Conservation (phyloP, 2,329 filamentous ascomycete genomes). For the Hypoxylon sp. region DNA sequence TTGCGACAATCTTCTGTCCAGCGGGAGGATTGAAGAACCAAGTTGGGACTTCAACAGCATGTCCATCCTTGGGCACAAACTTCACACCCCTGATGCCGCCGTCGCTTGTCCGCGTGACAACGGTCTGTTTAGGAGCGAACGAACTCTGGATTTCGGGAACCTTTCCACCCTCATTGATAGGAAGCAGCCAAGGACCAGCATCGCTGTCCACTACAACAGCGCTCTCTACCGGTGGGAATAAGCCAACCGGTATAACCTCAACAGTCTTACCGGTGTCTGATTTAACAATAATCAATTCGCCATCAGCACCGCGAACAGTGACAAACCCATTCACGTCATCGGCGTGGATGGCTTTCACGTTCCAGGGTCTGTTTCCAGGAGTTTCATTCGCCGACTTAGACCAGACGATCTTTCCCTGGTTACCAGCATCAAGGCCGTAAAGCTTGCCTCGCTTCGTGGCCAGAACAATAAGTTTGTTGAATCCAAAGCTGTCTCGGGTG, state of each 20-base stretch:
- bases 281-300: slow-evolving; percentile 73
- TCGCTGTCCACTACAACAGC: slow-evolving; percentile 68
- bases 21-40: slow-evolving; percentile 82
- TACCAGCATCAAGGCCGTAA: slow-evolving; percentile 83
- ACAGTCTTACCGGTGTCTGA: slow-evolving; percentile 67
- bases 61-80: slow-evolving; percentile 62
- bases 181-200: slow-evolving; percentile 68
- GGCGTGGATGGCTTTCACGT: slow-evolving; percentile 77
- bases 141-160: slow-evolving; percentile 63
- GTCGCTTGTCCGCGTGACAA: slow-evolving; percentile 67
- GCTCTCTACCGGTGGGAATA: slow-evolving; percentile 60
- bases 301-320: slow-evolving; percentile 71
- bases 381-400: slow-evolving; percentile 74
- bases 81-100: slow-evolving; percentile 70
- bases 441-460: slow-evolving; percentile 85
- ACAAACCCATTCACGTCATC: slow-evolving; percentile 70
- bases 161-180: slow-evolving; percentile 66
- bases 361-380: slow-evolving; percentile 69
- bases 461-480: slow-evolving; percentile 86
- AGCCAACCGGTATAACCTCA: slow-evolving; percentile 60
- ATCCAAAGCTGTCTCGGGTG: slow-evolving; percentile 84
- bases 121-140: slow-evolving; percentile 65
- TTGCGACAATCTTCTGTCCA: slow-evolving; percentile 76
- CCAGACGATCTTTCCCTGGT: slow-evolving; percentile 83
- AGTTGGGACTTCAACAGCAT: slow-evolving; percentile 63